Evolutionary conservation across 192 early-diverging fungal species (phyloP).

Genomic region (Coemansia sp.): DNA sequence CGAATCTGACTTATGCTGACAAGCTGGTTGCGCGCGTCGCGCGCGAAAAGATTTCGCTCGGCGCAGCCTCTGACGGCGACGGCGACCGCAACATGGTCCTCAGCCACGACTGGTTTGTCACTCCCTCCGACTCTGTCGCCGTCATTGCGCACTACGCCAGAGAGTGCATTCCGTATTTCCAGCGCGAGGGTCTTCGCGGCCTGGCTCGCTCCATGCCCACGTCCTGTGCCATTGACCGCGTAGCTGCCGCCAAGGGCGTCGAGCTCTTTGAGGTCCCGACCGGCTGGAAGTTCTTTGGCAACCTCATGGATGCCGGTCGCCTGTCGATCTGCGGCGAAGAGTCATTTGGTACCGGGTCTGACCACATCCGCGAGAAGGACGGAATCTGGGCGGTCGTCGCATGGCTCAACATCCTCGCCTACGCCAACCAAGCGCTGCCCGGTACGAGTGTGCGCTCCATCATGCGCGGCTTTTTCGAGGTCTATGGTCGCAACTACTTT

Average conservation of each 20-base stretch:
- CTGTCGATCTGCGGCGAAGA: slow-evolving; percentile 97
- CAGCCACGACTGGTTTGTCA: slow-evolving; percentile 92
- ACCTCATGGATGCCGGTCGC: slow-evolving; percentile 94
- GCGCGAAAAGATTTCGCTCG: slow-evolving; percentile 76
- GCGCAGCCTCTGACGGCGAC: slow-evolving; percentile 97
- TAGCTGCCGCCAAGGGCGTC: slow-evolving; percentile 78
- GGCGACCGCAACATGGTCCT: slow-evolving; percentile 99
- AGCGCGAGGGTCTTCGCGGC: slow-evolving; percentile 77
- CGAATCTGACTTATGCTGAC: slow-evolving; percentile 96
- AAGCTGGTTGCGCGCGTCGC: slow-evolving; percentile 86
- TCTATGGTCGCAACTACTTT: slow-evolving; percentile 97
- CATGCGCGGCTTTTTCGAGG: slow-evolving; percentile 72
- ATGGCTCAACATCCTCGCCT: slow-evolving; percentile 93
- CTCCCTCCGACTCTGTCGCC: slow-evolving; percentile 94
- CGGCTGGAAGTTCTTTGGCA: slow-evolving; percentile 97
- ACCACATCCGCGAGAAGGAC: slow-evolving; percentile 99
- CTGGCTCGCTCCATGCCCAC: slow-evolving; percentile 97
- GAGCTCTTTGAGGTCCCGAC: slow-evolving; percentile 89
- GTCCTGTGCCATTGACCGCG: slow-evolving; percentile 81
- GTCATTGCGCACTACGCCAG: slow-evolving; percentile 89
- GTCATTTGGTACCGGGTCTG: slow-evolving; percentile 96
- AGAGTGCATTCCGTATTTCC: slow-evolving; percentile 89
- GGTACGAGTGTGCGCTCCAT: slow-evolving; percentile 70
- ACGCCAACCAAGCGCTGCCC: slow-evolving; percentile 59
- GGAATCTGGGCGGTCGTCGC: slow-evolving; percentile 97